Evolutionary conservation across 345 rosid species (phyloP).

Genomic region (Dipteronia dyeriana): DNA sequence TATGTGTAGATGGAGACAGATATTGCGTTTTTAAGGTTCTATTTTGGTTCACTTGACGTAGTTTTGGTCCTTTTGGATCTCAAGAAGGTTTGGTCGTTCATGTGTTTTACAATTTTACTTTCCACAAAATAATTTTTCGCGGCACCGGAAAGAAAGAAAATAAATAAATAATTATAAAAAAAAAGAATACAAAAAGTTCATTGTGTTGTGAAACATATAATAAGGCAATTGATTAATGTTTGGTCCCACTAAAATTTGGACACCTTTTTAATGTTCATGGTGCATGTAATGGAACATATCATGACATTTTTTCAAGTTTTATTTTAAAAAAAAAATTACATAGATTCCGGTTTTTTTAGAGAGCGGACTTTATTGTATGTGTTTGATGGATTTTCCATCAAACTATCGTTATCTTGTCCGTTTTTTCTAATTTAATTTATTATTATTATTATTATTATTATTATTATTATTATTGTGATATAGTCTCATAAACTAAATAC

Average conservation of each 20-base stretch:
- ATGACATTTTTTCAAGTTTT: no score
- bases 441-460: no score
- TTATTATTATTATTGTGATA: no score
- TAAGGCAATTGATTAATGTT: background rate
- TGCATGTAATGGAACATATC: no score
- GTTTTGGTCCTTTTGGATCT: background rate
- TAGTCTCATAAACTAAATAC: no score
- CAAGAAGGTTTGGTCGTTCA: background rate
- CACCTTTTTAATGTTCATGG: background rate
- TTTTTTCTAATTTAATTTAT: no score
- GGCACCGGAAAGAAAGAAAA: background rate
- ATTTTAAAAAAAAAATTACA: no score
- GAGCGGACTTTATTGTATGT: no score
- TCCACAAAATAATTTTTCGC: background rate
- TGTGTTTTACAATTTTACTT: background rate
- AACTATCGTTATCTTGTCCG: rapidly evolving
- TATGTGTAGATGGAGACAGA: background rate
- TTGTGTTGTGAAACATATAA: background rate
- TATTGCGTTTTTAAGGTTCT: background rate
- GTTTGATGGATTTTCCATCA: no score
- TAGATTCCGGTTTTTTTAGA: no score
- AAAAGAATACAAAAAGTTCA: background rate
- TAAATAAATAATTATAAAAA: background rate
- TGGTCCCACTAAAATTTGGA: background rate
- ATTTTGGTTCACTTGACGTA: background rate